Evolutionary conservation across 1,139 yeast species (phyloP).

Genomic region (Suhomyces bokatorum): DNA sequence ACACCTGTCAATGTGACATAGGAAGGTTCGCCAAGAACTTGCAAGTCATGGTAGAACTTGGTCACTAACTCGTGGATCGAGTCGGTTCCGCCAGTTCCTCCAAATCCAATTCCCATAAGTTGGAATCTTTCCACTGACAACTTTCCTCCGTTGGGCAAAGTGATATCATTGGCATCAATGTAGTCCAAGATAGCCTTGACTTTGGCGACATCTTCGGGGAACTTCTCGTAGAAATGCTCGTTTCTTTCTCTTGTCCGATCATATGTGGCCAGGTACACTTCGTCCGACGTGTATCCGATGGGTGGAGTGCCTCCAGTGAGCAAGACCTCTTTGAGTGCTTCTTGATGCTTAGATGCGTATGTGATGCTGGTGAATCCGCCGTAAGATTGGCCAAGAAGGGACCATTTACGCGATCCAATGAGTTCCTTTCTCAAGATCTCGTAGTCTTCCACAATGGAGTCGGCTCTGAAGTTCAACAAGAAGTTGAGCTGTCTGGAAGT

Average conservation of each 20-base stretch:
- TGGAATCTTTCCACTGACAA: constrained; percentile 54
- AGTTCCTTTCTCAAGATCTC: constrained; percentile 44
- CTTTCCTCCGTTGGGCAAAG: constrained; percentile 52
- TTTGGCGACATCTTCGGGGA: constrained; percentile 43
- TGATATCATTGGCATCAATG: constrained; percentile 28
- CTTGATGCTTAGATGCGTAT: constrained; percentile 48
- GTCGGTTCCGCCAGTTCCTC: constrained; percentile 53
- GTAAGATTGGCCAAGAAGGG: constrained; percentile 55
- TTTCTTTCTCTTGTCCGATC: constrained; percentile 49
- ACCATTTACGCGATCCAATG: constrained; percentile 43
- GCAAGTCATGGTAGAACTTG: constrained; percentile 40
- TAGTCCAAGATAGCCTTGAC: constrained; percentile 41
- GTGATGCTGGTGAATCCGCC: constrained; percentile 57
- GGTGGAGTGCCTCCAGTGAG: constrained; percentile 64
- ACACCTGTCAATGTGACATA: constrained; percentile 34
- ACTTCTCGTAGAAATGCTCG: constrained; percentile 46
- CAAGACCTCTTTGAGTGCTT: constrained; percentile 39
- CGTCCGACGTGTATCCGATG: constrained; percentile 40
- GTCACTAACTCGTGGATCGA: constrained; percentile 43
- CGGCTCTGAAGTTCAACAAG: constrained; percentile 50
- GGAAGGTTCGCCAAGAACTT: constrained; percentile 34
- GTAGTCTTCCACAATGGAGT: constrained; percentile 51
- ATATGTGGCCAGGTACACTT: constrained; percentile 51
- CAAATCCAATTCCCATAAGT: constrained; percentile 51
- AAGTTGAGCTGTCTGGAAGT: constrained; percentile 34